Evolutionary conservation across 176 grass and related monocot species (phyloP).

Genomic region (Secale cereale): DNA sequence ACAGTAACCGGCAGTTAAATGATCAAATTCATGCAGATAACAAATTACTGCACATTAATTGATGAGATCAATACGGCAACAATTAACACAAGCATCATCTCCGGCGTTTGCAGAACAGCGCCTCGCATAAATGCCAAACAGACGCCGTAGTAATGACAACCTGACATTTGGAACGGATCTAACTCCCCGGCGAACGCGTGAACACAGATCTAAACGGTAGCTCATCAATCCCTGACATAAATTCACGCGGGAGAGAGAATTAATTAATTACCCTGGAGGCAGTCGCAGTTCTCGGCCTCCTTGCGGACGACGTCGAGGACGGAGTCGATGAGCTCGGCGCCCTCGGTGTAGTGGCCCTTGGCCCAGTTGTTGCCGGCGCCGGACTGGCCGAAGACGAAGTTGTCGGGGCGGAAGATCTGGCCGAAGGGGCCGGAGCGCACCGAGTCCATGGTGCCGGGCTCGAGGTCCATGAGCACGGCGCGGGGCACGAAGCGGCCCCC

Average conservation of each 20-base stretch:
- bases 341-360: constrained; percentile 95
- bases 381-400: constrained; percentile 96
- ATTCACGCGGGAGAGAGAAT: not conserved
- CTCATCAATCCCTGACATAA: not conserved
- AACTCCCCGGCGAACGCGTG: not conserved
- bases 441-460: constrained; percentile 90
- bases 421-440: constrained; percentile 71
- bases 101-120: not conserved
- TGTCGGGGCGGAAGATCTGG: constrained; percentile 95
- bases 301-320: constrained; percentile 95
- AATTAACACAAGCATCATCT: not conserved
- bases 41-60: not conserved
- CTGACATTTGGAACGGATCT: not conserved
- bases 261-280: constrained; percentile 63
- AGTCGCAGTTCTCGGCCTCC: constrained; percentile 98
- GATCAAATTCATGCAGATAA: not conserved
- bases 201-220: not conserved
- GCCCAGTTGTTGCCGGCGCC: constrained; percentile 96
- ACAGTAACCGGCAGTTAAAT: not conserved
- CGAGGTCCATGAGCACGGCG: constrained; percentile 94
- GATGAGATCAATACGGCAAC: not conserved
- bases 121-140: not conserved
- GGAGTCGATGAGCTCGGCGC: constrained; percentile 90
- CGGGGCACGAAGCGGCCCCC: constrained; percentile 70
- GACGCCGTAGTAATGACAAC: not conserved